Evolutionary conservation across 148 eudicot species (phyloP).

Genomic region (Rhododendron williamsianum): DNA sequence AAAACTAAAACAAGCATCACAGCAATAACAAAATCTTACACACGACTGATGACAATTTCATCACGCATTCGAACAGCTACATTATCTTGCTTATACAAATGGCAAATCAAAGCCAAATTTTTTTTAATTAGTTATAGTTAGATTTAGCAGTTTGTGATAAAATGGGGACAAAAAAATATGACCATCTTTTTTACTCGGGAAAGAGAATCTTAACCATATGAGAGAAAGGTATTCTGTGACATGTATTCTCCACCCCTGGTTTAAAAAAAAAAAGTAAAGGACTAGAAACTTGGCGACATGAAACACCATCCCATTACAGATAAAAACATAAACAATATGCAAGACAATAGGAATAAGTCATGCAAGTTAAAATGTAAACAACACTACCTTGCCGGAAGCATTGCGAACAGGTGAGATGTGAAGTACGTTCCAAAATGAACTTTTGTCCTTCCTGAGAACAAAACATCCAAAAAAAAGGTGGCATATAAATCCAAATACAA

Average conservation of each 20-base stretch:
- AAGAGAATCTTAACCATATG: neutral
- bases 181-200: neutral
- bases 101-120: neutral
- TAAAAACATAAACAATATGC: neutral
- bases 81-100: neutral
- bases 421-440: conserved; percentile 76
- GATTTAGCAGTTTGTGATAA: neutral
- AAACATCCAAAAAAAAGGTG: conserved; percentile 1
- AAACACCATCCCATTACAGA: neutral
- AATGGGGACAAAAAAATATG: neutral
- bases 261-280: neutral
- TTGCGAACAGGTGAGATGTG: conserved; percentile 77
- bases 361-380: conserved; percentile 1
- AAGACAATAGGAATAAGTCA: neutral
- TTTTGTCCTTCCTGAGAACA: conserved; percentile 63
- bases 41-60: neutral
- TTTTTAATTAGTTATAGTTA: neutral
- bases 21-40: neutral
- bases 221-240: neutral
- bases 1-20: neutral
- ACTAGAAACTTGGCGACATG: neutral
- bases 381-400: conserved; percentile 87
- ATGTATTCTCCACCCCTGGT: neutral
- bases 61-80: neutral
- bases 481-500: neutral